Evolutionary conservation across 768 basidiomycete species (phyloP).

Genomic region (Amanita subjunquillea): DNA sequence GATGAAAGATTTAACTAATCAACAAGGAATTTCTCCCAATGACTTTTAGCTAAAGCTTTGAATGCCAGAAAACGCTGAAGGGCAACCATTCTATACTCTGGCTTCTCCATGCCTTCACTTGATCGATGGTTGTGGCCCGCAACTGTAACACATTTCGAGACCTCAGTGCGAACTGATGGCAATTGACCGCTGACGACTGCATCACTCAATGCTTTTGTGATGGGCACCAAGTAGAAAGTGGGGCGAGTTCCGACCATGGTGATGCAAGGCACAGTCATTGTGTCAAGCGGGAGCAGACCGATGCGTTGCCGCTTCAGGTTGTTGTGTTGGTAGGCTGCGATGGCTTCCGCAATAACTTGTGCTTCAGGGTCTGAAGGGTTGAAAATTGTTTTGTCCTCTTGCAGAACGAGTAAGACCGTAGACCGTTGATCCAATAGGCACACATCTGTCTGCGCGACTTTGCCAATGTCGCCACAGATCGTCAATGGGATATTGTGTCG

Average conservation of each 20-base stretch:
- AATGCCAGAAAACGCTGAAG: constrained; percentile 19
- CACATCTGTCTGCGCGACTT: constrained; percentile 15
- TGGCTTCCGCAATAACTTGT: constrained; percentile 19
- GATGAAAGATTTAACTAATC: no score
- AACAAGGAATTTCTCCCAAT: not conserved
- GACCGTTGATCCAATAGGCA: constrained; percentile 16
- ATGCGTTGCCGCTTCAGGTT: constrained; percentile 13
- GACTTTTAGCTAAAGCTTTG: constrained; percentile 5
- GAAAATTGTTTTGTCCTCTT: constrained; percentile 13
- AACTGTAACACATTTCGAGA: constrained; percentile 17
- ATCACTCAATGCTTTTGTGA: constrained; percentile 20
- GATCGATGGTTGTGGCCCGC: constrained; percentile 5
- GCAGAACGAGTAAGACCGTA: constrained; percentile 17
- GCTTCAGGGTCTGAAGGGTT: constrained; percentile 12
- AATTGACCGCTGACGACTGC: constrained; percentile 16
- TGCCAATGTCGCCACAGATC: constrained; percentile 16
- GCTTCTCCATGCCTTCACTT: constrained; percentile 20
- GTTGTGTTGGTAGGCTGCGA: constrained; percentile 22
- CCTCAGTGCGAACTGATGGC: constrained; percentile 13
- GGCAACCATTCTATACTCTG: constrained; percentile 16
- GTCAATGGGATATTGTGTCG: constrained; percentile 18
- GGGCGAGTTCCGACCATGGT: constrained; percentile 21
- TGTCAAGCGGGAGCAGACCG: constrained; percentile 11
- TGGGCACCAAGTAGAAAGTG: constrained; percentile 24
- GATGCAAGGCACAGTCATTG: constrained; percentile 23